phyloP scores from a whole-genome alignment of 163 green algal genomes.

The Volvox carteri region DNA sequence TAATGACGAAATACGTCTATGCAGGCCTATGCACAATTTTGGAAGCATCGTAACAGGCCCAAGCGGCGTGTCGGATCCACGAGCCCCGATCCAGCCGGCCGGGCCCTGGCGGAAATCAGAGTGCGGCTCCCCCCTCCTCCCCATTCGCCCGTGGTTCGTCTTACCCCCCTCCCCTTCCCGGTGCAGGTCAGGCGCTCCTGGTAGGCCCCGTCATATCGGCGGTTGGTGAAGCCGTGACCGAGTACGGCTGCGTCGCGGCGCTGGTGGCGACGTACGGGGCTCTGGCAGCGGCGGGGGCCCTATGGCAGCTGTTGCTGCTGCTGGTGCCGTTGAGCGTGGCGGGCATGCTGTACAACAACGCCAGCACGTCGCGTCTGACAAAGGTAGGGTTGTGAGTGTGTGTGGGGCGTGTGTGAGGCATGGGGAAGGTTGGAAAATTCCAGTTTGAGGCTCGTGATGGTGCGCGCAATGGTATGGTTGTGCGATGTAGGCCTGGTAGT shows the following conservation, averaged over 20 bases:
- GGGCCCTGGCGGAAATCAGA: neutral
- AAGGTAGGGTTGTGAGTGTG: constrained; percentile 28
- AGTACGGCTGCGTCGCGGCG: constrained; percentile 26
- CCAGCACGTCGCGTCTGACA: constrained; percentile 58
- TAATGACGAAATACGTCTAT: too few species aligned
- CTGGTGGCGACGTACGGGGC: neutral
- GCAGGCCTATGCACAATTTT: too few species aligned
- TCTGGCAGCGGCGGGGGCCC: neutral
- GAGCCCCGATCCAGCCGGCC: neutral
- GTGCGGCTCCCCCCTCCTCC: too few species aligned
- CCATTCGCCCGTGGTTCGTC: too few species aligned
- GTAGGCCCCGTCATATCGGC: constrained; percentile 43
- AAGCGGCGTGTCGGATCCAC: too few species aligned
- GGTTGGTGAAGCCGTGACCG: constrained; percentile 7
- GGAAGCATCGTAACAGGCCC: too few species aligned
- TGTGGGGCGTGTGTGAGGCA: too few species aligned
- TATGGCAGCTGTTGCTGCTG: constrained; percentile 52
- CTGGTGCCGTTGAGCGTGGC: constrained; percentile 43
- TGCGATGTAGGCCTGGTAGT: too few species aligned
- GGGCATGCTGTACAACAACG: constrained; percentile 55
- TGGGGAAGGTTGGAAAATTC: too few species aligned
- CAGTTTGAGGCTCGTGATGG: too few species aligned
- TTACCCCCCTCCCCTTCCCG: too few species aligned
- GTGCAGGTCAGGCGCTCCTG: constrained; percentile 42
- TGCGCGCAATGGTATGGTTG: too few species aligned